phyloP scores from a whole-genome alignment of 202 grass and related monocot species.

The Saccharum hybrid region DNA sequence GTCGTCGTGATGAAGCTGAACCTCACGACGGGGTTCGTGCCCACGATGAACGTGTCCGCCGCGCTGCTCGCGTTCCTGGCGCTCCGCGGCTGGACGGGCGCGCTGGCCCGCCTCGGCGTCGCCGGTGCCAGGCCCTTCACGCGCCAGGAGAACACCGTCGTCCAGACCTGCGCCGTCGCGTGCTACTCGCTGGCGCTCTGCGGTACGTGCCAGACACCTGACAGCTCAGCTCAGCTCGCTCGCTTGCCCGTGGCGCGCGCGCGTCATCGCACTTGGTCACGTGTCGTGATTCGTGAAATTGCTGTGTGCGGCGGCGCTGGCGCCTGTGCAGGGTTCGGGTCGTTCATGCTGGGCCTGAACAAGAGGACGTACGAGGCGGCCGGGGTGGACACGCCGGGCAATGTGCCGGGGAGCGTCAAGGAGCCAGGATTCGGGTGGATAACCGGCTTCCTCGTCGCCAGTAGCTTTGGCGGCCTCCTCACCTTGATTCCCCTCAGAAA shows the following conservation, averaged over 20 bases:
- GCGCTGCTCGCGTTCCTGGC: constrained; percentile 78
- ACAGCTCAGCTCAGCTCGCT: not conserved
- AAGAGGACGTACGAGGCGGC: constrained; percentile 82
- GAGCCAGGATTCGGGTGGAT: constrained; percentile 82
- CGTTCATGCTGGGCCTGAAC: constrained; percentile 71
- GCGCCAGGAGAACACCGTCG: constrained; percentile 92
- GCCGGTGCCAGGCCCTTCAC: constrained; percentile 52
- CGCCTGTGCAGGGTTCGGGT: constrained; percentile 64
- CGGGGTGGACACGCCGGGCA: constrained; percentile 70
- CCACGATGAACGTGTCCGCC: constrained; percentile 77
- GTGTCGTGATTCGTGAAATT: not conserved
- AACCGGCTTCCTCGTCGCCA: constrained; percentile 67
- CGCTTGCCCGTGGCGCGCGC: not conserved
- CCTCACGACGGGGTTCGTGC: constrained; percentile 74
- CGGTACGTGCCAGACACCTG: constrained; percentile 18
- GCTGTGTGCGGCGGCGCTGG: no score
- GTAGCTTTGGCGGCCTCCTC: constrained; percentile 82
- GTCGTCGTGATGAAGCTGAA: constrained; percentile 57
- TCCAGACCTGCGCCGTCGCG: constrained; percentile 87
- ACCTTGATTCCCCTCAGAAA: constrained; percentile 83
- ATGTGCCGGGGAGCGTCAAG: constrained; percentile 75
- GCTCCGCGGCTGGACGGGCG: constrained; percentile 65
- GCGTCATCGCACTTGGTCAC: not conserved
- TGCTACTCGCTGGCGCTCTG: constrained; percentile 69
- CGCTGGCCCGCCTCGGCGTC: constrained; percentile 30